phyloP scores from a whole-genome alignment of 257 asterid genomes.

The Rehmannia glutinosa region DNA sequence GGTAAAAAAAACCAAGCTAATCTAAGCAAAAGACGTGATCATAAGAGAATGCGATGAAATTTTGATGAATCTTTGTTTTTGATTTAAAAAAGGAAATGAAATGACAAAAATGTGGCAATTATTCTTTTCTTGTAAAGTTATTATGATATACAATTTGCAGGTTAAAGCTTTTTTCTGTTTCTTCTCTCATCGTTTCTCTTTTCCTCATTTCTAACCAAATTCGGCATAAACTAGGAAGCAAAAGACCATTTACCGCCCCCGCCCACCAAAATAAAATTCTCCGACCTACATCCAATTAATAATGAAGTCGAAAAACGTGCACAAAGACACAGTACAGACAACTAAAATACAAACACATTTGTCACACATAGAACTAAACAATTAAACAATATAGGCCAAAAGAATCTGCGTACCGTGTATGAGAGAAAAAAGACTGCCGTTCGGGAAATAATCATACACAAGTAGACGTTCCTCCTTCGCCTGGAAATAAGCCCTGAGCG shows the following conservation, averaged over 20 bases:
- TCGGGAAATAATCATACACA: constrained; percentile 90
- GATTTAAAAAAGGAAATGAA: no score
- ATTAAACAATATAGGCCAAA: not conserved
- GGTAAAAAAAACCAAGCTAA: not conserved
- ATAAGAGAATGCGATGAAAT: no score
- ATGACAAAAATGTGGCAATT: no score
- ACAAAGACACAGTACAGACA: not conserved
- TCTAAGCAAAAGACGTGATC: not conserved
- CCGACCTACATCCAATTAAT: not conserved
- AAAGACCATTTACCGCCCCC: no score
- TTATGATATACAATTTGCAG: no score
- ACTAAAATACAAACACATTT: no score
- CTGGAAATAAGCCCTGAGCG: constrained; percentile 92
- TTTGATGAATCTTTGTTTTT: no score
- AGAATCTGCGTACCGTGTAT: constrained; percentile 55
- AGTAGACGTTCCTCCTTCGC: constrained; percentile 93
- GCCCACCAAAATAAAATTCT: not conserved
- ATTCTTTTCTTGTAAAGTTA: no score
- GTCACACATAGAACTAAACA: no score
- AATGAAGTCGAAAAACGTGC: constrained; percentile 2
- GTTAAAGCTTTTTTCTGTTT: no score
- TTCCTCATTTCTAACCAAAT: not conserved
- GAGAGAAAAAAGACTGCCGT: constrained; percentile 95
- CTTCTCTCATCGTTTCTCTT: not conserved
- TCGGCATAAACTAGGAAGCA: no score